These are phyloP conservation scores for Sphenostylis stenocarpa DNA, from an alignment of 306 rosid species.

Conservation along the genomic window DNA sequence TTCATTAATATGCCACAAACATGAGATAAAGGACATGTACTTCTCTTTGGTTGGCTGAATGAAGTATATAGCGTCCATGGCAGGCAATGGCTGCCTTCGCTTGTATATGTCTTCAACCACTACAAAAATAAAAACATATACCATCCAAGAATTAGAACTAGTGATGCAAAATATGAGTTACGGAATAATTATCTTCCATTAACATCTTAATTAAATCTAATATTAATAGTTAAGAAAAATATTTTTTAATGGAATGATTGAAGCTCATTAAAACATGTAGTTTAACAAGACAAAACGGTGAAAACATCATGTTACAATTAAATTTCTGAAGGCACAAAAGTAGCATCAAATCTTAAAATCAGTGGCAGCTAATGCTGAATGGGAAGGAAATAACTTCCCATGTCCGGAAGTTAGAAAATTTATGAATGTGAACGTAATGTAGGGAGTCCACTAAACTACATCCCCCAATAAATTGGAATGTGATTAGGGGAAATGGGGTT, in stretches of 20 bases:
- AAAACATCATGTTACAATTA: neutral
- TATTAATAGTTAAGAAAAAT: neutral
- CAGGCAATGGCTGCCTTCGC: slow-evolving; percentile 91
- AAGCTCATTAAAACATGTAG: slow-evolving; percentile 8
- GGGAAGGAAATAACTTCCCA: neutral
- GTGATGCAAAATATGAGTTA: slow-evolving; percentile 21
- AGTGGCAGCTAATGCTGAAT: slow-evolving; percentile 19
- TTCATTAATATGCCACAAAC: slow-evolving; percentile 11
- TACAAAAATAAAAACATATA: slow-evolving; percentile 42
- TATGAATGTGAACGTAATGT: neutral
- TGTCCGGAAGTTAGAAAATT: neutral
- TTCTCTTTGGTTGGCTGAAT: slow-evolving; percentile 89
- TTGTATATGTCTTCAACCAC: slow-evolving; percentile 98
- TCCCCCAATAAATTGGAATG: neutral
- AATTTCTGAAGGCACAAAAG: too few species aligned
- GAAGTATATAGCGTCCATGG: slow-evolving; percentile 99
- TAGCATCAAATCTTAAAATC: slow-evolving; percentile 16
- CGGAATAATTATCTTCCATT: slow-evolving; percentile 10
- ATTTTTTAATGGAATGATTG: neutral
- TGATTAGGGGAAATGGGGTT: neutral
- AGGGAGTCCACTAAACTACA: neutral
- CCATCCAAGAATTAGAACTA: slow-evolving; percentile 29
- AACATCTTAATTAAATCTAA: neutral
- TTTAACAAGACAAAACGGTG: neutral
- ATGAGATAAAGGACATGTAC: slow-evolving; percentile 44